Evolutionary conservation across 176 grass and related monocot genomes (phyloP).

Genomic region (Paspalum notatum): DNA sequence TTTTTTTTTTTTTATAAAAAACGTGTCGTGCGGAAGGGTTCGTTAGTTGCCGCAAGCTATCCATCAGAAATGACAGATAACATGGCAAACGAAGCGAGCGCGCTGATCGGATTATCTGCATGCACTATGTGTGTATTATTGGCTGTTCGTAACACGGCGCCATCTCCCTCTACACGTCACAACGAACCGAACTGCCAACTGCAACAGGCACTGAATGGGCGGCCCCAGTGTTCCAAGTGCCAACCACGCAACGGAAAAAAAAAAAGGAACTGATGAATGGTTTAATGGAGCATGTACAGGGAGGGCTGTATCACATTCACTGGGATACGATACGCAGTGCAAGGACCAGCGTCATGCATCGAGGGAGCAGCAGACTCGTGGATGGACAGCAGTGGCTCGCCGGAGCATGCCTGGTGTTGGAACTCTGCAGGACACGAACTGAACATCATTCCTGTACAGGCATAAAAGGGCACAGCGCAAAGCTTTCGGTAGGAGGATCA

Average conservation of each 20-base stretch:
- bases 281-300: no score
- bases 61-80: not conserved
- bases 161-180: not conserved
- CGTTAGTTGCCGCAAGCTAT: conserved; percentile 37
- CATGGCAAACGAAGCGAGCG: conserved; percentile 16
- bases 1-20: not conserved
- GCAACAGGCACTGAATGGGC: conserved; percentile 13
- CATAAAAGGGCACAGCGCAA: not conserved
- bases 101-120: not conserved
- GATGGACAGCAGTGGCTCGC: no score
- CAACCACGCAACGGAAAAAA: not conserved
- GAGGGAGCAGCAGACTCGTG: not conserved
- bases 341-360: no score
- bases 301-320: no score
- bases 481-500: conserved; percentile 40
- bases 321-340: no score
- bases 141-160: not conserved
- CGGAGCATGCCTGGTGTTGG: conserved; percentile 20
- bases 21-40: not conserved
- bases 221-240: not conserved
- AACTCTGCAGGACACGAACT: conserved; percentile 16
- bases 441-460: conserved; percentile 3
- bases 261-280: no score
- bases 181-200: conserved; percentile 29
- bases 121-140: conserved; percentile 32